Base-by-base conservation (phyloP, 73 alveolate species). In the Symbiodinium pilosum region DNA sequence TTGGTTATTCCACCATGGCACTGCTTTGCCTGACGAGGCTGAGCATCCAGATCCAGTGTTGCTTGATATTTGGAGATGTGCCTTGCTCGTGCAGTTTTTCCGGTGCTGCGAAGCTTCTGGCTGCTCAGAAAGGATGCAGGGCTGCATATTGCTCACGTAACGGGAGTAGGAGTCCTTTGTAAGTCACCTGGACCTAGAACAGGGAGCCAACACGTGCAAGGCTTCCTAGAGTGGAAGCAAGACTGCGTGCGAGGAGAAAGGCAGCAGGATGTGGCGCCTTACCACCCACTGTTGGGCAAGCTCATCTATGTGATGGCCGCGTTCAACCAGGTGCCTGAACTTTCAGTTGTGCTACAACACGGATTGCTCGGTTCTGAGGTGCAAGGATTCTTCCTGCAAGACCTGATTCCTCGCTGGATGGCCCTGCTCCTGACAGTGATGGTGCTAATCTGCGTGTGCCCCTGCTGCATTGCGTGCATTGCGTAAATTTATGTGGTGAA, bases 321-420 rank as follows among this genome's bases (percentile, higher is more conserved):
- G 24, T 64, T 64, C 81, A 64, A 64, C 81, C 81, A 64, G 81
- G 81, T 38, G 2, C 39, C 81, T n/a, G n/a, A 28, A 38, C 38
- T 64, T 32, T 38, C 41, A 64, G 81, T 26, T 38, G 6, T 64
- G 81, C 24, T 24, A 54, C 73, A 47, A 28, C 1, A 38, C 81
- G 12, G 59, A n/a, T n/a, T 64, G 20, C 40, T 24, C n/a, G 14
- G 81, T 64, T 28, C 81, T 18, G 81, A 64, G 81, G 81, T 64
- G 81, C 81, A 64, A 64, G 81, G 81, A 34, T 64, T 26, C 81
- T 64, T 64, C 81, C 38, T 64, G 81, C 81, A 34, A 64, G 41
- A 28, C 38, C 38, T 64, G 81, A 34, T 64, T 26, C 81, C 81
- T 32, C 38, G 24, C 81, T 20, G 81, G 81, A 9, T 64, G 81